Base-by-base conservation (phyloP, 1,284 basidiomycete genomes). In the Cutaneotrichosporon sp. region DNA sequence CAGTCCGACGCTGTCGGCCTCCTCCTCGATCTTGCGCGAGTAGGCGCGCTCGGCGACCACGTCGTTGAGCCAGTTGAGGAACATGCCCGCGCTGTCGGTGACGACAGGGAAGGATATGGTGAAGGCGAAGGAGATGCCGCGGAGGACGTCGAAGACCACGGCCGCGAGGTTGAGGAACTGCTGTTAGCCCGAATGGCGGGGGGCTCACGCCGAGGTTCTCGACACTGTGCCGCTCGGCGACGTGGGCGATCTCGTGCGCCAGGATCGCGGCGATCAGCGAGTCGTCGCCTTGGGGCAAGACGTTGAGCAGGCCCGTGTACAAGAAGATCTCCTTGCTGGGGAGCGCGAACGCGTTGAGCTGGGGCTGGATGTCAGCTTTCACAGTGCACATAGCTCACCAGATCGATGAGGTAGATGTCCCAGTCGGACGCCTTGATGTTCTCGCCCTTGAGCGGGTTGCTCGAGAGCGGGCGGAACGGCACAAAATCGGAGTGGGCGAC, bases 271-370 rank as follows among this genome's bases (percentile, higher is more conserved):
- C 81, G 14, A 83, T 69, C 46, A 84, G 70, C 4, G 81, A 73
- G 66, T 83, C 82, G 61, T 81, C 78, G 6, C 34, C 34, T 9
- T 81, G 72, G 1, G 76, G 76, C 8, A 78, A 58, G 3, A 81
- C 68, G 33, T 81, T 72, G 7, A 84, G 74, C 29, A 84, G 69
- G 16, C 83, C 83, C 1, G 82, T 81, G 69, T 83, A 83, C 34
- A 83, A 77, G 59, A 83, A 82, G 33, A 83, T 74, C 59, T 83
- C 81, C 64, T 81, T 81, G 33, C 81, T 81, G 3, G 82, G 82
- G 2, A 83, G 70, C 1, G 82, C 83, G 63, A 83, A 83, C 3
- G 82, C 82, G 65, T 84, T 83, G 64, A 66, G 36, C 54, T 79
- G 76, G 0, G 82, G 81, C 79, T 79, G 47, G 11, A 18, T 13